These are phyloP conservation scores for Dichomitus squalens DNA, from an alignment of 1,284 basidiomycete genomes.

Conservation along the genomic window DNA sequence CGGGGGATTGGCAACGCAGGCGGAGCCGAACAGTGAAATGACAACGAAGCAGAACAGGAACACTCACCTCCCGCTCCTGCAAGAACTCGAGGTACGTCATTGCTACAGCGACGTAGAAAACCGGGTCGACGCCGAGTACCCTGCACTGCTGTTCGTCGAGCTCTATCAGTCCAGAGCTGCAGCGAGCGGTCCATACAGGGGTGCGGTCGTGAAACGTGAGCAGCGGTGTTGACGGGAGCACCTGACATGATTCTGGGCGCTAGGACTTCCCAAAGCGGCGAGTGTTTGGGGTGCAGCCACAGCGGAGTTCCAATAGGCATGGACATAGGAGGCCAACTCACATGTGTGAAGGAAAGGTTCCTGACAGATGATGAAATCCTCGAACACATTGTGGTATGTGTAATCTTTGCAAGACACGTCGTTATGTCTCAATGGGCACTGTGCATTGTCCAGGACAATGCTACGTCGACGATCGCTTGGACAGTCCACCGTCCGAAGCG, in stretches of 20 bases:
- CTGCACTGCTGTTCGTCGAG: conserved; percentile 58
- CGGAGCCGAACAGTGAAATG: not conserved
- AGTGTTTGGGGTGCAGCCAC: no score
- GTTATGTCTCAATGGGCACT: no score
- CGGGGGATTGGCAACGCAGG: not conserved
- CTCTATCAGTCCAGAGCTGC: conserved; percentile 63
- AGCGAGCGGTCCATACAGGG: conserved; percentile 59
- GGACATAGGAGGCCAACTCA: no score
- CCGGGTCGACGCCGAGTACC: conserved; percentile 68
- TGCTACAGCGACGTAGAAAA: conserved; percentile 75
- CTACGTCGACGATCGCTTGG: conserved; percentile 66
- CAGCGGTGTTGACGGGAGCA: no score
- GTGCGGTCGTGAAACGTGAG: conserved; percentile 72
- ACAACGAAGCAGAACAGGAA: not conserved
- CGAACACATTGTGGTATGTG: conserved; percentile 70
- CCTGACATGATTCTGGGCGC: no score
- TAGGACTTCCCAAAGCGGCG: no score
- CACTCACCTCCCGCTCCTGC: conserved; percentile 70
- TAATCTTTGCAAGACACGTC: no score
- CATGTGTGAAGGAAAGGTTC: conserved; percentile 62
- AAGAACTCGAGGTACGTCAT: conserved; percentile 76
- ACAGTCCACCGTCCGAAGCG: conserved; percentile 73
- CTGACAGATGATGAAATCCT: conserved; percentile 73
- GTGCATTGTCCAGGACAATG: conserved; percentile 74
- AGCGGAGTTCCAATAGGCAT: no score